phyloP scores from a whole-genome alignment of 345 rosid species.

The Rubroshorea leprosula region DNA sequence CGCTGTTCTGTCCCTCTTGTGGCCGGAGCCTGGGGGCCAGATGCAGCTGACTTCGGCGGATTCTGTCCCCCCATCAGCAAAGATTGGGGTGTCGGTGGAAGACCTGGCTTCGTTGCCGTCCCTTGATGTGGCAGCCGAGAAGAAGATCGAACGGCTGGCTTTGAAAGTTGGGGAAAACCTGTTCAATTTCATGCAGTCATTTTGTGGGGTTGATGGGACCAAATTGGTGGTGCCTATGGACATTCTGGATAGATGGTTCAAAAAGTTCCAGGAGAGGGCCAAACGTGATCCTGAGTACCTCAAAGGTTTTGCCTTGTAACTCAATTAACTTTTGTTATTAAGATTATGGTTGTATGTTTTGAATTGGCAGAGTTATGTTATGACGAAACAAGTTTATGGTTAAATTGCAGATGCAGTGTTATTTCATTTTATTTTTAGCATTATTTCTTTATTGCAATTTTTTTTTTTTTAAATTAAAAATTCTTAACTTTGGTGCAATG shows the following conservation, averaged over 20 bases:
- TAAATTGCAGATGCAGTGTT: background rate
- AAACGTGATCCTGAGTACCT: constrained; percentile 84
- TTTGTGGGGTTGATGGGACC: constrained; percentile 84
- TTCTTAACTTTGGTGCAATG: background rate
- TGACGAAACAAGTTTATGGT: background rate
- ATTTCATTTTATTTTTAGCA: background rate
- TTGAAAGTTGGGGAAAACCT: constrained; percentile 94
- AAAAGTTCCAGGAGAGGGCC: constrained; percentile 87
- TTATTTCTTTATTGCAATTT: no score
- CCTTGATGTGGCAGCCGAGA: constrained; percentile 67
- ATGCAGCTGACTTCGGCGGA: constrained; percentile 63
- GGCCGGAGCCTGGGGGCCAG: constrained; percentile 83
- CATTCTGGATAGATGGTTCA: constrained; percentile 93
- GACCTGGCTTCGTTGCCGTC: constrained; percentile 62
- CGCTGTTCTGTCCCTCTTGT: constrained; percentile 68
- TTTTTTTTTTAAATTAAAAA: no score
- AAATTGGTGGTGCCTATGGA: constrained; percentile 91
- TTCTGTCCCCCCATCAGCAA: constrained; percentile 55
- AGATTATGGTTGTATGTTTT: background rate
- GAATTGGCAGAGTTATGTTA: background rate
- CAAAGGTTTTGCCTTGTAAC: constrained; percentile 65
- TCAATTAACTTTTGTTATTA: constrained; percentile 1
- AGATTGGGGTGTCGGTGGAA: constrained; percentile 85
- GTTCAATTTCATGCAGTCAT: constrained; percentile 96
- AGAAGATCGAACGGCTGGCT: constrained; percentile 72